Percentiles rank a stretch among this genome's conserved stretches.
Conservation (phyloP, 768 basidiomycete species). For the Podaxis sp. region DNA sequence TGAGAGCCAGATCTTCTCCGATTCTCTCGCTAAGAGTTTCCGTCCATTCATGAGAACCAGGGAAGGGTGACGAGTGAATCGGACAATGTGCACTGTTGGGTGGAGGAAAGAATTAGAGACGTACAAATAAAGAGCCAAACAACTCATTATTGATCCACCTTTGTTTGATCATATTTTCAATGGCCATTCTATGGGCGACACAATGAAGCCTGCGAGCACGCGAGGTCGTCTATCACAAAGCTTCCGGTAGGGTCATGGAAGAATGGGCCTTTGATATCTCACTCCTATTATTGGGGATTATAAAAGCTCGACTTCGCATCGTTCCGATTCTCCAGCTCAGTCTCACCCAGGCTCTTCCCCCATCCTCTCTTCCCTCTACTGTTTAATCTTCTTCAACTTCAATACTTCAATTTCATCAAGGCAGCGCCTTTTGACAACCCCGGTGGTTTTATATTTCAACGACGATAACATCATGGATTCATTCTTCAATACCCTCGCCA, state of each 20-base stretch:
- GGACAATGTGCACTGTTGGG: not conserved
- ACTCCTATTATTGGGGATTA: not conserved
- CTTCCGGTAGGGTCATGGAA: constrained; percentile 7
- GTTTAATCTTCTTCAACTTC: constrained; percentile 17
- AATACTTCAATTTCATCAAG: constrained; percentile 23
- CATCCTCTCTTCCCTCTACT: constrained; percentile 22
- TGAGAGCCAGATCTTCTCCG: not conserved
- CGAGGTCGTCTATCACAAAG: not conserved
- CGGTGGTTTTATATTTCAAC: constrained; percentile 29
- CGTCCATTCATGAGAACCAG: not conserved
- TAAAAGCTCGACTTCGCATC: not conserved
- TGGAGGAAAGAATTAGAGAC: not conserved
- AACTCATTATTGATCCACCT: not conserved
- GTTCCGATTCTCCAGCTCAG: constrained; percentile 1
- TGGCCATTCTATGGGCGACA: not conserved
- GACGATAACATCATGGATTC: constrained; percentile 11
- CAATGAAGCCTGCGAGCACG: not conserved
- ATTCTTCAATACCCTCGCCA: constrained; percentile 18
- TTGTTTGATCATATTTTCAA: constrained; percentile 4
- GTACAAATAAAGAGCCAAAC: constrained; percentile 5
- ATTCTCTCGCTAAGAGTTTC: not conserved
- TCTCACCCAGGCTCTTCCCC: constrained; percentile 11
- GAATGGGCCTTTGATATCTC: constrained; percentile 6
- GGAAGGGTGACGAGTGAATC: not conserved
- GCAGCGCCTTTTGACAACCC: constrained; percentile 39